A percentile compares a stretch with the other conserved stretches of the same genome.
These are phyloP conservation scores for Calendula officinalis DNA, from an alignment of 129 eudicot genomes.

Conservation along the genomic window DNA sequence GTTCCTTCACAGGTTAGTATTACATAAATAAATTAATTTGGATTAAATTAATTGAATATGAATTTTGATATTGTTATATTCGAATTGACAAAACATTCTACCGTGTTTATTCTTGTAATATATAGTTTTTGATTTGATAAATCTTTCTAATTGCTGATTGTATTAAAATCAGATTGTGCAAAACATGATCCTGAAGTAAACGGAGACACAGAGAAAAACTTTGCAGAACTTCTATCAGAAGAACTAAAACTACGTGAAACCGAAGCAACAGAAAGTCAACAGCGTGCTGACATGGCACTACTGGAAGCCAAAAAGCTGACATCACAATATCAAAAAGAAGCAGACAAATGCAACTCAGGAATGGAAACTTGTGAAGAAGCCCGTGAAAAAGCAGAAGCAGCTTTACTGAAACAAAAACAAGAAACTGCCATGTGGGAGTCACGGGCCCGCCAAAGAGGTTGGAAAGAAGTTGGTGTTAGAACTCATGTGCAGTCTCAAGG, in stretches of 20 bases:
- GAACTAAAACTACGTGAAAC: conserved; percentile 74
- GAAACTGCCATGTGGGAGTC: conserved; percentile 72
- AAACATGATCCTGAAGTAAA: conserved; percentile 82
- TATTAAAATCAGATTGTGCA: conserved; percentile 59
- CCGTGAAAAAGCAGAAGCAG: conserved; percentile 79
- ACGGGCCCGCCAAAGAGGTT: conserved; percentile 88
- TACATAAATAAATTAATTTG: background rate
- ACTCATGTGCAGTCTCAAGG: conserved; percentile 40
- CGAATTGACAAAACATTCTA: background rate
- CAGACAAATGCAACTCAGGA: conserved; percentile 95
- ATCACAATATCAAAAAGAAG: conserved; percentile 92
- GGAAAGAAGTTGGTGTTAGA: conserved; percentile 61
- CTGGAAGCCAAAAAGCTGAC: conserved; percentile 92
- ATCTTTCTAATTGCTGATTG: background rate
- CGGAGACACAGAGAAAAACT: conserved; percentile 83
- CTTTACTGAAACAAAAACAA: conserved; percentile 60
- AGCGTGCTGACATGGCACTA: conserved; percentile 78
- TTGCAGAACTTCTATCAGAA: conserved; percentile 73
- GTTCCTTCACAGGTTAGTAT: conserved; percentile 63
- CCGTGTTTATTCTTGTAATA: background rate
- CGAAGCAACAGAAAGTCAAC: conserved; percentile 69
- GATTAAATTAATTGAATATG: background rate
- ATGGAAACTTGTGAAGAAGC: conserved; percentile 98
- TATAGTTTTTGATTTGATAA: background rate
- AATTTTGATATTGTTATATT: conserved; percentile 3